These are phyloP conservation scores for Solanum medicagineum DNA, from an alignment of 257 asterid species.

Conservation along the genomic window DNA sequence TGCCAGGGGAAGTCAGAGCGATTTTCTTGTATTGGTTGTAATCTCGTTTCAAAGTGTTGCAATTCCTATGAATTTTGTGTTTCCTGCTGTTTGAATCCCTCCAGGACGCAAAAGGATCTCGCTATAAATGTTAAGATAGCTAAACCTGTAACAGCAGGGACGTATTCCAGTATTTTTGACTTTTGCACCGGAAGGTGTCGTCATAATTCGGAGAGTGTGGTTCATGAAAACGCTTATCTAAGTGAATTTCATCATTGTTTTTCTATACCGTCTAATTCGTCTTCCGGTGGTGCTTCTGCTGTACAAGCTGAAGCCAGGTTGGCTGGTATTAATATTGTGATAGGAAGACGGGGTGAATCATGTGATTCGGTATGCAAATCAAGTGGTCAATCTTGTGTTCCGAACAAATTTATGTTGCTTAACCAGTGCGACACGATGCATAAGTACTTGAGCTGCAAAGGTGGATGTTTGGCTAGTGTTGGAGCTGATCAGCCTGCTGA, in stretches of 20 bases:
- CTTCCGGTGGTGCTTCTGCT: conserved; percentile 45
- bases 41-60: conserved; percentile 68
- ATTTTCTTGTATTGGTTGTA: conserved; percentile 86
- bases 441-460: conserved; percentile 77
- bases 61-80: conserved; percentile 85
- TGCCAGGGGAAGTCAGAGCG: conserved; percentile 57
- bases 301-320: conserved; percentile 46
- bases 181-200: conserved; percentile 90
- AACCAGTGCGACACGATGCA: conserved; percentile 74
- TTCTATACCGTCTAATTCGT: conserved; percentile 51
- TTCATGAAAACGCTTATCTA: conserved; percentile 88
- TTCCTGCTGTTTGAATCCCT: conserved; percentile 89
- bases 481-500: conserved; percentile 97
- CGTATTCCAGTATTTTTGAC: conserved; percentile 48
- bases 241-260: conserved; percentile 95
- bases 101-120: conserved; percentile 33
- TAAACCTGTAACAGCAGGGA: conserved; percentile 77
- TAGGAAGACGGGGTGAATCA: conserved; percentile 92
- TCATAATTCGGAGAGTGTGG: conserved; percentile 91
- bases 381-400: conserved; percentile 76
- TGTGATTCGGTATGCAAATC: conserved; percentile 76
- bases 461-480: conserved; percentile 55
- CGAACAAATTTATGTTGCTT: conserved; percentile 68
- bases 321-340: conserved; percentile 53
- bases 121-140: conserved; percentile 56